These are phyloP conservation scores for Plasmodium relictum DNA, from an alignment of 169 alveolate genomes.

Conservation along the genomic window DNA sequence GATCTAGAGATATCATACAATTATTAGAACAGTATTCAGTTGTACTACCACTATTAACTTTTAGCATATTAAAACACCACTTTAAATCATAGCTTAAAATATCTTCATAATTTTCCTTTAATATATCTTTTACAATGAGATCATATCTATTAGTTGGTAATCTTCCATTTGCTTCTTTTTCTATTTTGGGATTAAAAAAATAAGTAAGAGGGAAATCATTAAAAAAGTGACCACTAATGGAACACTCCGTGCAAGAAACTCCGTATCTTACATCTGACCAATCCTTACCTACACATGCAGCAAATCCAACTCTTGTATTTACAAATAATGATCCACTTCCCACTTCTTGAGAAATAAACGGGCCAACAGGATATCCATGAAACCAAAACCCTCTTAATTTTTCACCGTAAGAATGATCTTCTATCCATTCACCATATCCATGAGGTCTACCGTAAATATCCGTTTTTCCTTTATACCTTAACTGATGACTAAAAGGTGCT, in stretches of 20 bases:
- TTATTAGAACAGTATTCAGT: conserved; percentile 50
- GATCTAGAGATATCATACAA: conserved; percentile 71
- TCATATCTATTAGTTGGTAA: conserved; percentile 71
- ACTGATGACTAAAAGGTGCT: conserved; percentile 88
- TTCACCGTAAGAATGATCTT: conserved; percentile 91
- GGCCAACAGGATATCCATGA: conserved; percentile 93
- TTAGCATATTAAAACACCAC: conserved; percentile 77
- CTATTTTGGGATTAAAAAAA: conserved; percentile 84
- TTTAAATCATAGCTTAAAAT: conserved; percentile 58
- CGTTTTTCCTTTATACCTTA: conserved; percentile 89
- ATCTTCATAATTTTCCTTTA: conserved; percentile 65
- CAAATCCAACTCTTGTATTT: conserved; percentile 87
- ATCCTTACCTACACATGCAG: conserved; percentile 80
- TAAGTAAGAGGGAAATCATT: conserved; percentile 89
- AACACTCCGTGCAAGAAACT: conserved; percentile 90
- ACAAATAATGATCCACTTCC: conserved; percentile 90
- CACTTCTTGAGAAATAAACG: conserved; percentile 91
- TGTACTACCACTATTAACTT: conserved; percentile 62
- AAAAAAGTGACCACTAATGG: conserved; percentile 92
- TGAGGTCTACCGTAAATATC: conserved; percentile 91
- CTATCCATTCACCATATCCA: conserved; percentile 93
- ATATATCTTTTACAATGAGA: conserved; percentile 64
- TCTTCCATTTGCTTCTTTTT: conserved; percentile 66
- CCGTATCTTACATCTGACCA: conserved; percentile 83
- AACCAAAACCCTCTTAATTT: conserved; percentile 90